Evolutionary conservation across 331 rosid genomes (phyloP).

Genomic region (Arachis monticola): DNA sequence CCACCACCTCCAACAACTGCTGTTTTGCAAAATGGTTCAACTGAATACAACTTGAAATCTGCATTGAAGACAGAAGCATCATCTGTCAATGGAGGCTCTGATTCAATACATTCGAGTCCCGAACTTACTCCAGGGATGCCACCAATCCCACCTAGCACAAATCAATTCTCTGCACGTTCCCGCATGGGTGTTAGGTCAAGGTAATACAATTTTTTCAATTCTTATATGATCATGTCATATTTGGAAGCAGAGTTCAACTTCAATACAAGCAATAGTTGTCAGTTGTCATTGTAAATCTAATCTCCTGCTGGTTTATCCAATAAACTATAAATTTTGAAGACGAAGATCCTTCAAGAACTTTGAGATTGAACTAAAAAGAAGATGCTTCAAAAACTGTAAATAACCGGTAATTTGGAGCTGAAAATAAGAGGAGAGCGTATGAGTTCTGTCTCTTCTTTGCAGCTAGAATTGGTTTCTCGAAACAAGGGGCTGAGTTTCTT

Average conservation of each 20-base stretch:
- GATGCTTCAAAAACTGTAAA: background rate
- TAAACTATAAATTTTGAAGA: conserved; percentile 19
- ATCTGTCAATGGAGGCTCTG: conserved; percentile 48
- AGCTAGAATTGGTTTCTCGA: conserved; percentile 3
- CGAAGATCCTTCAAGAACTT: background rate
- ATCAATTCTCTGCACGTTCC: conserved; percentile 81
- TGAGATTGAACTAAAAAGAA: conserved; percentile 10
- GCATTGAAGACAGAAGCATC: conserved; percentile 62
- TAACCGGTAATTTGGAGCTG: no score
- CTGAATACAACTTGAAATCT: conserved; percentile 79
- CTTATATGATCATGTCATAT: background rate
- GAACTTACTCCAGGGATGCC: conserved; percentile 77
- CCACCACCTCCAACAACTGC: conserved; percentile 84
- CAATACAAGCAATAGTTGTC: conserved; percentile 2
- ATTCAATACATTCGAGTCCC: conserved; percentile 44
- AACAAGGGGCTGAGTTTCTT: conserved; percentile 13
- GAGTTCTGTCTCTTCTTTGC: conserved; percentile 8
- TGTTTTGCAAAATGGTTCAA: conserved; percentile 71
- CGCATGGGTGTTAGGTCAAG: conserved; percentile 87
- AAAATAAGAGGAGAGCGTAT: background rate
- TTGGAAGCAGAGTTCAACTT: conserved; percentile 25
- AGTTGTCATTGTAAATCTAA: conserved; percentile 14
- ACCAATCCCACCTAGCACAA: conserved; percentile 78
- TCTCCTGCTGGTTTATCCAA: background rate
- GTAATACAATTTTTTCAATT: conserved; percentile 43